These are phyloP conservation scores for Lonicera japonica DNA, from an alignment of 129 eudicot genomes.

Conservation along the genomic window DNA sequence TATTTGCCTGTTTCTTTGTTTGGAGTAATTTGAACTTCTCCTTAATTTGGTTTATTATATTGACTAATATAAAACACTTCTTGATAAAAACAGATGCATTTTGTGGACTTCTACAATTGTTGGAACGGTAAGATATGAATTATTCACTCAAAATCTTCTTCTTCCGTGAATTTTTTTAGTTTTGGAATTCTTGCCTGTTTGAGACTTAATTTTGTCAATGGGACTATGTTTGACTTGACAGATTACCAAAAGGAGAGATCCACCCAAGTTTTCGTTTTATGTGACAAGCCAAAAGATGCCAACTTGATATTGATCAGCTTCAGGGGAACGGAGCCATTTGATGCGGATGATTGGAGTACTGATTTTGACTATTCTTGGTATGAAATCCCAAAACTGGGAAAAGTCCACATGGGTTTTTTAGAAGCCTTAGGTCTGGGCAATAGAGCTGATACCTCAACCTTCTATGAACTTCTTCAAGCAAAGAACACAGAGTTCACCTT, in stretches of 20 bases:
- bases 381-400: conserved; percentile 69
- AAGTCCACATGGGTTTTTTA: conserved; percentile 90
- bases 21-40: neutral
- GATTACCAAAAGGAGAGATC: conserved; percentile 74
- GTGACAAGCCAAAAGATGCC: conserved; percentile 80
- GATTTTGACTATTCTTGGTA: conserved; percentile 97
- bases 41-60: neutral
- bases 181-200: neutral
- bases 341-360: conserved; percentile 88
- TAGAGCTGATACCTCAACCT: conserved; percentile 55
- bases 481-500: conserved; percentile 7
- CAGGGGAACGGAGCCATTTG: conserved; percentile 95
- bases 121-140: conserved; percentile 70
- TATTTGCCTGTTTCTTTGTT: neutral
- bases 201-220: neutral
- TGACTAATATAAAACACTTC: conserved; percentile 2
- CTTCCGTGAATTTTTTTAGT: neutral
- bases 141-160: too few relatives aligned
- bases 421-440: conserved; percentile 93
- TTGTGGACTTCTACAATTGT: conserved; percentile 86
- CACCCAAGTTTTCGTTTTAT: conserved; percentile 83
- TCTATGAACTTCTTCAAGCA: conserved; percentile 33
- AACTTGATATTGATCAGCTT: conserved; percentile 75
- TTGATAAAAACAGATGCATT: conserved; percentile 62
- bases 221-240: conserved; percentile 20